phyloP scores from a whole-genome alignment of 176 grass and related monocot species.

The Dendrocalamus sinicus region DNA sequence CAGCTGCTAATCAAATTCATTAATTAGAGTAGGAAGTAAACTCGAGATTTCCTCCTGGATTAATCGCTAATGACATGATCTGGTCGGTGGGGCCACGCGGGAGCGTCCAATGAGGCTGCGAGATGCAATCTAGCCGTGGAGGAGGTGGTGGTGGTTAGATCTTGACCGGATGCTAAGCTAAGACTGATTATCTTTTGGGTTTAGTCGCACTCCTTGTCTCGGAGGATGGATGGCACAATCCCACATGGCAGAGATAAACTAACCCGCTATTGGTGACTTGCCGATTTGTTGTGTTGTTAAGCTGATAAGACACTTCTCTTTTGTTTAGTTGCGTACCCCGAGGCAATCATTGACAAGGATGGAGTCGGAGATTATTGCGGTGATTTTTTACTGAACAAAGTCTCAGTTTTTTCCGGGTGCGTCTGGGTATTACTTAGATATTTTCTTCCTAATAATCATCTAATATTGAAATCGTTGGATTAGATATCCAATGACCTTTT shows the following conservation, averaged over 20 bases:
- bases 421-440: too few species aligned
- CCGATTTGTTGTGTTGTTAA: constrained; percentile 8
- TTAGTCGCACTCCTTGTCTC: constrained; percentile 7
- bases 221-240: neutral
- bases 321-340: constrained; percentile 28
- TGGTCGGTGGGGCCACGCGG: neutral
- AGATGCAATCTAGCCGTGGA: constrained; percentile 33
- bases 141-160: constrained; percentile 58
- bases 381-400: neutral
- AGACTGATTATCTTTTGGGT: constrained; percentile 25
- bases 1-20: neutral
- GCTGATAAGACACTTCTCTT: neutral
- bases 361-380: neutral
- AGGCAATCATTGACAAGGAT: constrained; percentile 57
- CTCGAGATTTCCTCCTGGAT: neutral
- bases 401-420: neutral
- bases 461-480: too few species aligned
- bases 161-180: constrained; percentile 52
- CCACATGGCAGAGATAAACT: constrained; percentile 34
- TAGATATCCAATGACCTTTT: too few species aligned
- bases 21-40: neutral
- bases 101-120: constrained; percentile 9
- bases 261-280: neutral
- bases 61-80: neutral
- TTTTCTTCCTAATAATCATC: too few species aligned